These are phyloP conservation scores for Stropharia rugosoannulata DNA, from an alignment of 768 basidiomycete species.

Conservation along the genomic window DNA sequence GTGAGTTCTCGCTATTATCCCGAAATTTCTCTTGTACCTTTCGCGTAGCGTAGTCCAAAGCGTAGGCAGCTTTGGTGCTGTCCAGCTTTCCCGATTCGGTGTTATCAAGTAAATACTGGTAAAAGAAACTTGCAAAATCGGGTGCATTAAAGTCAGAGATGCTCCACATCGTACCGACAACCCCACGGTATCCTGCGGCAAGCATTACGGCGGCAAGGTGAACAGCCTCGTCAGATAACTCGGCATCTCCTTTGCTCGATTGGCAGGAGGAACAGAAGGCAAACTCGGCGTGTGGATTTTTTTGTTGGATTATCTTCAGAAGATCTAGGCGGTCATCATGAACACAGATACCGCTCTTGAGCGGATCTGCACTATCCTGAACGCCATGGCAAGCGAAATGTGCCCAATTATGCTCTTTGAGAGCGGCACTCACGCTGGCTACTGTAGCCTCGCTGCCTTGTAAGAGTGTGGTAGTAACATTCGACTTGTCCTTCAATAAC, in stretches of 20 bases:
- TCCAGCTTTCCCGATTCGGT: not conserved
- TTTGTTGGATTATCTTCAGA: constrained; percentile 14
- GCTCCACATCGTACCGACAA: constrained; percentile 44
- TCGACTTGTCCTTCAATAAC: not conserved
- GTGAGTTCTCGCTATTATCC: not conserved
- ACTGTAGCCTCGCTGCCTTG: constrained; percentile 7
- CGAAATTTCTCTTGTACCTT: constrained; percentile 12
- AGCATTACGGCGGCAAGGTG: constrained; percentile 43
- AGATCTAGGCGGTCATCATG: constrained; percentile 17
- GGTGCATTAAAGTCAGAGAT: constrained; percentile 35
- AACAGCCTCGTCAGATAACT: constrained; percentile 24
- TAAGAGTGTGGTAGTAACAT: not conserved
- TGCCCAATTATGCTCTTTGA: constrained; percentile 12
- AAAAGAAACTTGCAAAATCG: constrained; percentile 28
- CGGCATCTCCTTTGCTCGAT: constrained; percentile 24
- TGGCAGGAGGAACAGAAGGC: constrained; percentile 40
- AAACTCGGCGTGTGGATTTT: constrained; percentile 20
- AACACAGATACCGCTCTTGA: constrained; percentile 22
- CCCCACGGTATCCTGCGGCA: constrained; percentile 24
- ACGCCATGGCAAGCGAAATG: constrained; percentile 39
- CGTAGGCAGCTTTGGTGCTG: not conserved
- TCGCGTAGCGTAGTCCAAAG: constrained; percentile 16
- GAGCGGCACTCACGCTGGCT: constrained; percentile 1
- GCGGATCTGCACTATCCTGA: constrained; percentile 26
- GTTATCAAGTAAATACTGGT: constrained; percentile 20